These are phyloP conservation scores for Candida sithepensis DNA, from an alignment of 805 yeast genomes.

Conservation along the genomic window DNA sequence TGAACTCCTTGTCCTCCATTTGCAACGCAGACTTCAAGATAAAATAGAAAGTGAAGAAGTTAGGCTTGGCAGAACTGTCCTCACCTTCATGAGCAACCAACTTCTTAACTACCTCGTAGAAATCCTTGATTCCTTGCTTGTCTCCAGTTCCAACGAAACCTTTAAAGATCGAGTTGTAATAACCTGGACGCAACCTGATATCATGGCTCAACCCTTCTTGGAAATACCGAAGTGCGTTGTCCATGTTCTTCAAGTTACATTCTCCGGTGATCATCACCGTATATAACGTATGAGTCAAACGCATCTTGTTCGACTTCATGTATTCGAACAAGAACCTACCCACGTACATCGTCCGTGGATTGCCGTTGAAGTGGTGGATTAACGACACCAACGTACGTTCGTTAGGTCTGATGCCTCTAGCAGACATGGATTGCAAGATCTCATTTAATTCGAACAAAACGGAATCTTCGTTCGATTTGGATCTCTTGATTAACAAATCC, in stretches of 20 bases:
- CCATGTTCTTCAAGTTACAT: conserved; percentile 38
- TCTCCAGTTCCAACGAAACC: conserved; percentile 40
- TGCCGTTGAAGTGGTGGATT: conserved; percentile 49
- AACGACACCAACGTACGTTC: conserved; percentile 48
- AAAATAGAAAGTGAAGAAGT: conserved; percentile 47
- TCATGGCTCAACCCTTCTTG: conserved; percentile 32
- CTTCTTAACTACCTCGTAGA: conserved; percentile 34
- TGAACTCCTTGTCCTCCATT: conserved; percentile 29
- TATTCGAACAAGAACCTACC: conserved; percentile 48
- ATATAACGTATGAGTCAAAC: conserved; percentile 35
- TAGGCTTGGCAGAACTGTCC: conserved; percentile 38
- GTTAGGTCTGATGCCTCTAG: conserved; percentile 36
- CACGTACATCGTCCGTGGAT: conserved; percentile 43
- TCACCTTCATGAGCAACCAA: conserved; percentile 9
- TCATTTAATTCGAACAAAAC: conserved; percentile 33
- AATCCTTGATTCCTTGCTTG: conserved; percentile 36
- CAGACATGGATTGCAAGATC: conserved; percentile 31
- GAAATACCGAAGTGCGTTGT: conserved; percentile 40
- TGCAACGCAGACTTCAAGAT: conserved; percentile 38
- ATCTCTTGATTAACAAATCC: conserved; percentile 50
- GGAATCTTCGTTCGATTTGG: conserved; percentile 38
- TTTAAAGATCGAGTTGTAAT: conserved; percentile 45
- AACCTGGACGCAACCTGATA: conserved; percentile 34
- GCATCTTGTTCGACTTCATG: conserved; percentile 33
- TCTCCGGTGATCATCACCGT: conserved; percentile 48